Percentiles rank a stretch among this genome's conserved stretches.
Conservation (phyloP, 2,329 filamentous ascomycete genomes). For the Corynespora cassiicola region DNA sequence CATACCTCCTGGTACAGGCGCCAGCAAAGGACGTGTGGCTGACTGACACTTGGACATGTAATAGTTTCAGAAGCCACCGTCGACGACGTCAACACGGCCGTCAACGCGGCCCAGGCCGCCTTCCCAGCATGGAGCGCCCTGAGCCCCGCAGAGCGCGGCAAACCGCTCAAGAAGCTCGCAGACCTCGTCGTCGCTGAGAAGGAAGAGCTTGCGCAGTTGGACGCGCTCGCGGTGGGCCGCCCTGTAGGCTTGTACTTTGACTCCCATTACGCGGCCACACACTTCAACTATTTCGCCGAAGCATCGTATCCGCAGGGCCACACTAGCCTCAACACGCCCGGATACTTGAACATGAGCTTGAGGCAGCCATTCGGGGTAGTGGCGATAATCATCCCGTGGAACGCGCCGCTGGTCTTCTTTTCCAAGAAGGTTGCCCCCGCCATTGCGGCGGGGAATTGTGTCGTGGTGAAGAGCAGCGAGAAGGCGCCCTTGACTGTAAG, state of each 20-base stretch:
- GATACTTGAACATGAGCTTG: constrained; percentile 69
- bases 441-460: constrained; percentile 31
- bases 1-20: no score
- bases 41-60: no score
- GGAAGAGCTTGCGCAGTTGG: constrained; percentile 79
- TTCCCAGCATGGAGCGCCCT: constrained; percentile 43
- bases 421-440: constrained; percentile 33
- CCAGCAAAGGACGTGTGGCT: no score
- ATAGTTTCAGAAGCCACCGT: constrained; percentile 18
- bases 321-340: constrained; percentile 65
- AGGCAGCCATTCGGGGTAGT: constrained; percentile 79
- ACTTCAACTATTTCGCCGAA: constrained; percentile 81
- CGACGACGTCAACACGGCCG: constrained; percentile 30
- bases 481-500: constrained; percentile 70
- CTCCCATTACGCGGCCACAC: constrained; percentile 77
- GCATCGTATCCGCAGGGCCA: constrained; percentile 78
- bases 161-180: constrained; percentile 54
- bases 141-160: constrained; percentile 44
- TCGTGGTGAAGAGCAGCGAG: constrained; percentile 36
- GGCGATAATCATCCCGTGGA: constrained; percentile 76
- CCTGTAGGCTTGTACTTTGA: constrained; percentile 80
- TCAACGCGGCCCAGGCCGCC: constrained; percentile 30
- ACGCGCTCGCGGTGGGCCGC: constrained; percentile 84
- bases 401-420: constrained; percentile 33
- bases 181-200: constrained; percentile 50